Evolutionary conservation across 768 basidiomycete species (phyloP).

Genomic region (Boletus barrowsii): DNA sequence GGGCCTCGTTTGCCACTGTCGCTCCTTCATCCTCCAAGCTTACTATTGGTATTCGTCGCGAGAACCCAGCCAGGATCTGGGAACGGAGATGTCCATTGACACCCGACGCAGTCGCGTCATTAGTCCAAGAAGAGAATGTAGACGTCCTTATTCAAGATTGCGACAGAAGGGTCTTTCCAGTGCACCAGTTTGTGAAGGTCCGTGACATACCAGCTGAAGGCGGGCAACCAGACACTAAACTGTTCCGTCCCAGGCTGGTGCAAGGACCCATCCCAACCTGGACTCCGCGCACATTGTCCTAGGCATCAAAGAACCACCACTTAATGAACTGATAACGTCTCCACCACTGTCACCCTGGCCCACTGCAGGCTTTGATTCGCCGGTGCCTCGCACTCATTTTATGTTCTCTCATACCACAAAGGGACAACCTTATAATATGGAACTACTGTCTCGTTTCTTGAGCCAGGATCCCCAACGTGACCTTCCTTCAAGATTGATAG

Average conservation of each 20-base stretch:
- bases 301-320: slow-evolving; percentile 86
- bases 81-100: slow-evolving; percentile 83
- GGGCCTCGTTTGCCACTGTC: slow-evolving; percentile 22
- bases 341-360: slow-evolving; percentile 32
- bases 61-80: slow-evolving; percentile 81
- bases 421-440: slow-evolving; percentile 83
- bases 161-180: slow-evolving; percentile 66
- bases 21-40: slow-evolving; percentile 28
- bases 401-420: slow-evolving; percentile 95
- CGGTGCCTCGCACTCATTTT: slow-evolving; percentile 62
- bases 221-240: background rate
- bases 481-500: slow-evolving; percentile 57
- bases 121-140: slow-evolving; percentile 55
- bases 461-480: slow-evolving; percentile 22
- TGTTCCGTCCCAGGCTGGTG: slow-evolving; percentile 63
- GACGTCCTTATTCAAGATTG: slow-evolving; percentile 76
- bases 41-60: slow-evolving; percentile 62
- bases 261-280: slow-evolving; percentile 55
- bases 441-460: slow-evolving; percentile 66
- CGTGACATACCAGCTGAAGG: background rate
- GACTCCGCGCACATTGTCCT: slow-evolving; percentile 68
- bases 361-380: slow-evolving; percentile 11
- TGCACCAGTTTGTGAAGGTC: slow-evolving; percentile 65
- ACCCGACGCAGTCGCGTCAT: slow-evolving; percentile 63
- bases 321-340: slow-evolving; percentile 54